Conservation (phyloP, 805 yeast genomes). For the Starmera pachycereana region DNA sequence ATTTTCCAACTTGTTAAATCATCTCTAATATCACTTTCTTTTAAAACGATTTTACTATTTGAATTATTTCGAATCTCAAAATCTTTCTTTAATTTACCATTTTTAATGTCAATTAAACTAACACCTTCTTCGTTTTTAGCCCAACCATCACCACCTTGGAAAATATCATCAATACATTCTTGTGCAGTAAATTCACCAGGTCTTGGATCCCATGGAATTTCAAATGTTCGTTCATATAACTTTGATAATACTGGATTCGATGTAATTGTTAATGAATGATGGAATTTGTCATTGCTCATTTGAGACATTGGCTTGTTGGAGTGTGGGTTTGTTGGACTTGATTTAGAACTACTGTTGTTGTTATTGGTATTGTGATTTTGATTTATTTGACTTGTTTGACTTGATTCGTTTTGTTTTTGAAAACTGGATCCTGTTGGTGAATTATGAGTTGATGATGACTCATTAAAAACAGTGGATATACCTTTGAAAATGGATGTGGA, state of each 20-base stretch:
- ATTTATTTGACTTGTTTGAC: not conserved
- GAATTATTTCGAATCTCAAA: not conserved
- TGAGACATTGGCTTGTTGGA: too few relatives aligned
- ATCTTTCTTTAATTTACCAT: not conserved
- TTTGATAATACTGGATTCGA: conserved; percentile 41
- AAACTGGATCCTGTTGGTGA: not conserved
- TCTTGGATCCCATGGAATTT: conserved; percentile 49
- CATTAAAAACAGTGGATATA: conserved; percentile 29
- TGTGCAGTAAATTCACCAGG: conserved; percentile 54
- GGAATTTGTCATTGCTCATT: not conserved
- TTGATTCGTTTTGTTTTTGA: not conserved
- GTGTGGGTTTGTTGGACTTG: too few relatives aligned
- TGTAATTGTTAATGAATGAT: conserved; percentile 9
- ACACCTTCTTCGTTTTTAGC: conserved; percentile 36
- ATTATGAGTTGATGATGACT: not conserved
- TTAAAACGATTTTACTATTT: not conserved
- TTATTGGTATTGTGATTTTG: too few relatives aligned
- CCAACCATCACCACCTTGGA: conserved; percentile 66
- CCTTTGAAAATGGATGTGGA: conserved; percentile 33
- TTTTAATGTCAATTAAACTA: conserved; percentile 26
- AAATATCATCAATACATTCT: conserved; percentile 66
- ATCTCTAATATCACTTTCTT: conserved; percentile 22
- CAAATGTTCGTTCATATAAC: conserved; percentile 43
- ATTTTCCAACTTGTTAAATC: conserved; percentile 34
- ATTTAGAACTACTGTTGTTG: too few relatives aligned